Percentiles rank a stretch among this genome's conserved stretches.
Conservation (phyloP, 495 filamentous ascomycete species). For the Trichoderma parareesei region DNA sequence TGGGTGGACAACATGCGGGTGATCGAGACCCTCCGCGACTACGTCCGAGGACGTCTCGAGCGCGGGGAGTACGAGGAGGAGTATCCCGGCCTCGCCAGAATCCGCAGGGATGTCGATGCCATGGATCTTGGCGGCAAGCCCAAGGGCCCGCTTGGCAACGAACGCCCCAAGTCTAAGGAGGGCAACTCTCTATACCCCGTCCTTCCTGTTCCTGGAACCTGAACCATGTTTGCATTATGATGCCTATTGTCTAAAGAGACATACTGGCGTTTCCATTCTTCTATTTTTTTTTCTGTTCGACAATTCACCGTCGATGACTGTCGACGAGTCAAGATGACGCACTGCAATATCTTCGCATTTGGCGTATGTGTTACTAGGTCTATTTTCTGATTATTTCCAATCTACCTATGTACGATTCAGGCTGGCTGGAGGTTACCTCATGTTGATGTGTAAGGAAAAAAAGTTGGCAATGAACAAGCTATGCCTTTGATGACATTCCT, state of each 20-base stretch:
- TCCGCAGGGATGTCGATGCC: conserved; percentile 15
- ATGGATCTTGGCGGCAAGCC: conserved; percentile 22
- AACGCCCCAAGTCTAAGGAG: conserved; percentile 4
- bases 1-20: conserved; percentile 82
- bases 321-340: not conserved
- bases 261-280: not conserved
- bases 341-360: not conserved
- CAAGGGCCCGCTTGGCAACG: not conserved
- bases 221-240: not conserved
- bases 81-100: conserved; percentile 14
- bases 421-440: not conserved
- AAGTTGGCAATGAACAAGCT: not conserved
- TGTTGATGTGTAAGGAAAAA: not conserved
- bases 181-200: conserved; percentile 12
- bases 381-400: not conserved
- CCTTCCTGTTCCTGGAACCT: conserved; percentile 11
- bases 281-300: not conserved
- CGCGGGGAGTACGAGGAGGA: conserved; percentile 52
- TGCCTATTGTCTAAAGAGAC: not conserved
- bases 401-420: not conserved
- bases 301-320: not conserved
- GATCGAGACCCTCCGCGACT: conserved; percentile 64
- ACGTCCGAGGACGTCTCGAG: conserved; percentile 57
- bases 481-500: no score
- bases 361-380: not conserved